Percentiles rank a stretch among this genome's conserved stretches.
phyloP scores from a whole-genome alignment of 306 rosid species.

The Cicer chorassanicum region DNA sequence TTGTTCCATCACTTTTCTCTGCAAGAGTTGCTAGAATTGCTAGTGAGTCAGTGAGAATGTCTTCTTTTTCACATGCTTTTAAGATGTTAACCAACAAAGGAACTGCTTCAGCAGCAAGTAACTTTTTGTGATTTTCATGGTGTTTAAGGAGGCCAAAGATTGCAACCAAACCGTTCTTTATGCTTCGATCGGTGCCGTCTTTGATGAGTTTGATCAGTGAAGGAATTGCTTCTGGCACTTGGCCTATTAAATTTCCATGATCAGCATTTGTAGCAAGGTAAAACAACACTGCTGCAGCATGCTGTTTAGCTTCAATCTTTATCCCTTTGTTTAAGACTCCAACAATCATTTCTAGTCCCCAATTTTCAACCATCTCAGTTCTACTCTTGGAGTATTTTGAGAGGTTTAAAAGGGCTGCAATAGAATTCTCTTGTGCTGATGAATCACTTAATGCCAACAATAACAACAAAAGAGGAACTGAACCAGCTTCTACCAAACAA shows the following conservation, averaged over 20 bases:
- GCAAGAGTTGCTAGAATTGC: slow-evolving; percentile 73
- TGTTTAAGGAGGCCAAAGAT: slow-evolving; percentile 62
- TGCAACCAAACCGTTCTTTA: slow-evolving; percentile 78
- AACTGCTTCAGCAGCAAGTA: slow-evolving; percentile 57
- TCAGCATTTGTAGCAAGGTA: slow-evolving; percentile 74
- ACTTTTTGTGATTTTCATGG: slow-evolving; percentile 59
- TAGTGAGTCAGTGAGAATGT: slow-evolving; percentile 60
- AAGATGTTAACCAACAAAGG: slow-evolving; percentile 57
- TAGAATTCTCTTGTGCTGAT: slow-evolving; percentile 65
- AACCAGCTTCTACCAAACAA: slow-evolving; percentile 76
- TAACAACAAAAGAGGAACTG: slow-evolving; percentile 56
- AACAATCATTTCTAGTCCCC: slow-evolving; percentile 63
- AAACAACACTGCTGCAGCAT: slow-evolving; percentile 72
- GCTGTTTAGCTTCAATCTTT: slow-evolving; percentile 60
- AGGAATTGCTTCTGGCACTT: slow-evolving; percentile 59
- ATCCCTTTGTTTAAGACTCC: slow-evolving; percentile 59
- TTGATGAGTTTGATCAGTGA: slow-evolving; percentile 59
- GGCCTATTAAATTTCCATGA: slow-evolving; percentile 59
- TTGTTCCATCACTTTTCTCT: slow-evolving; percentile 63
- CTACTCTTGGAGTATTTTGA: slow-evolving; percentile 67
- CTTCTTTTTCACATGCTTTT: slow-evolving; percentile 54
- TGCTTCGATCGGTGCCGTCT: slow-evolving; percentile 54
- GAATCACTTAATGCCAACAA: slow-evolving; percentile 50
- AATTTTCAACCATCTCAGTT: slow-evolving; percentile 52
- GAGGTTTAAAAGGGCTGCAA: slow-evolving; percentile 78